Percentiles rank a stretch among this genome's conserved stretches.
Conservation (phyloP, 495 filamentous ascomycete genomes). For the Neurospora sp. region DNA sequence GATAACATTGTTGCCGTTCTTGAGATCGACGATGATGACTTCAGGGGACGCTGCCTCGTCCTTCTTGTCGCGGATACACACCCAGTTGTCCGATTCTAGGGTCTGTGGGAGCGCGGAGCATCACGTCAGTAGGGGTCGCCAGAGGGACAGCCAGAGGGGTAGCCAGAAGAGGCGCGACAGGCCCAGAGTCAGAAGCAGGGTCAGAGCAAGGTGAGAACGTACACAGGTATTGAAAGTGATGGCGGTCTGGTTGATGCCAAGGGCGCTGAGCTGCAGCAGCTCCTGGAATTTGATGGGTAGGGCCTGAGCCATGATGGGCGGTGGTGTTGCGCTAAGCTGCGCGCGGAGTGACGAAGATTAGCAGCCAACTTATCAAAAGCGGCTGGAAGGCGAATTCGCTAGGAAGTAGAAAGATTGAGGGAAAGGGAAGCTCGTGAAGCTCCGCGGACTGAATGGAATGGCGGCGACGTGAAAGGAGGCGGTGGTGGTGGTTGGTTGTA, state of each 20-base stretch:
- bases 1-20: constrained; percentile 87
- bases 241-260: constrained; percentile 73
- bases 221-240: constrained; percentile 98
- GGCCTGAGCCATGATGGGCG: constrained; percentile 32
- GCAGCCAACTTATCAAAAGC: constrained; percentile 27
- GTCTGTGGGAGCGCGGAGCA: constrained; percentile 46
- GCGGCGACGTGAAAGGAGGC: background rate
- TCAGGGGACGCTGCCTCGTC: constrained; percentile 72
- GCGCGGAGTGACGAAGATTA: constrained; percentile 16
- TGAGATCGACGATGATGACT: constrained; percentile 93
- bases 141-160: too few relatives aligned
- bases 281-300: constrained; percentile 93
- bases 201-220: constrained; percentile 28
- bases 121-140: background rate
- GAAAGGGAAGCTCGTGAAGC: constrained; percentile 1
- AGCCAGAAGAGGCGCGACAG: background rate
- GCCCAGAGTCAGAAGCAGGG: background rate
- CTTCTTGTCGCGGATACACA: constrained; percentile 90
- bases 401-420: constrained; percentile 2
- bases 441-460: background rate
- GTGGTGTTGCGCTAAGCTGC: constrained; percentile 24
- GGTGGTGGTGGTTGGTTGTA: background rate
- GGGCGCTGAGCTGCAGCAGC: constrained; percentile 72
- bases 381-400: constrained; percentile 5
- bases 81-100: constrained; percentile 89